Percentiles rank a stretch among this genome's conserved stretches.
Evolutionary conservation across 768 basidiomycete genomes (phyloP).

Genomic region (Tubosaeta sp.): DNA sequence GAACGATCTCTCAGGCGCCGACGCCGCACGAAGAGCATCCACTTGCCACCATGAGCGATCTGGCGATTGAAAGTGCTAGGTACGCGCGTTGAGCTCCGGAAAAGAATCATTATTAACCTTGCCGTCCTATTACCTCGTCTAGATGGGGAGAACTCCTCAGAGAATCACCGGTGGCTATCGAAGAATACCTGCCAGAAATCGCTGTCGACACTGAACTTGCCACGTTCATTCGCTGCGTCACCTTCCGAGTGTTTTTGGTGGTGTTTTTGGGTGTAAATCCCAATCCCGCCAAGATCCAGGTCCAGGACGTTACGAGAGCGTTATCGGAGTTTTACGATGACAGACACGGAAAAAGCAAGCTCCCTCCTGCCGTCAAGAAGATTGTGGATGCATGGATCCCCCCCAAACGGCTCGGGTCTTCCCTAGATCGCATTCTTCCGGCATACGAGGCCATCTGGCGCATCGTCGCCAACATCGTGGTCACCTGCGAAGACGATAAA

Average conservation of each 20-base stretch:
- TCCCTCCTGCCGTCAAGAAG: constrained; percentile 33
- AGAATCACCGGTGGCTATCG: constrained; percentile 10
- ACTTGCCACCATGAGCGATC: constrained; percentile 8
- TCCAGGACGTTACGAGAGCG: constrained; percentile 30
- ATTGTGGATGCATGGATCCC: constrained; percentile 42
- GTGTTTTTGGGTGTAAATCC: constrained; percentile 38
- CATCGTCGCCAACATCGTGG: constrained; percentile 46
- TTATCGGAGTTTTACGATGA: constrained; percentile 46
- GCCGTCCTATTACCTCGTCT: not conserved
- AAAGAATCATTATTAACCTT: constrained; percentile 3
- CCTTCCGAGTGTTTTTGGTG: constrained; percentile 39
- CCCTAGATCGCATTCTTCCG: constrained; percentile 52
- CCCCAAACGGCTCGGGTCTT: constrained; percentile 14
- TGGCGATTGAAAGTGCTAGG: constrained; percentile 10
- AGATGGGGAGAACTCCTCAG: constrained; percentile 15
- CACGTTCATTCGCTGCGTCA: constrained; percentile 40
- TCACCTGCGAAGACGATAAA: constrained; percentile 26
- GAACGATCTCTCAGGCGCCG: constrained; percentile 4
- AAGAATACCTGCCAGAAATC: constrained; percentile 8
- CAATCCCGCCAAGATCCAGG: not conserved
- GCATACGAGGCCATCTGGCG: constrained; percentile 64
- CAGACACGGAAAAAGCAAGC: constrained; percentile 11
- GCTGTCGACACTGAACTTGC: constrained; percentile 29
- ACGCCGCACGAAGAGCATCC: not conserved
- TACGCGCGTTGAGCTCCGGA: constrained; percentile 1